phyloP scores from a whole-genome alignment of 2,329 filamentous ascomycete species.

The Sordariomycetes sp. region DNA sequence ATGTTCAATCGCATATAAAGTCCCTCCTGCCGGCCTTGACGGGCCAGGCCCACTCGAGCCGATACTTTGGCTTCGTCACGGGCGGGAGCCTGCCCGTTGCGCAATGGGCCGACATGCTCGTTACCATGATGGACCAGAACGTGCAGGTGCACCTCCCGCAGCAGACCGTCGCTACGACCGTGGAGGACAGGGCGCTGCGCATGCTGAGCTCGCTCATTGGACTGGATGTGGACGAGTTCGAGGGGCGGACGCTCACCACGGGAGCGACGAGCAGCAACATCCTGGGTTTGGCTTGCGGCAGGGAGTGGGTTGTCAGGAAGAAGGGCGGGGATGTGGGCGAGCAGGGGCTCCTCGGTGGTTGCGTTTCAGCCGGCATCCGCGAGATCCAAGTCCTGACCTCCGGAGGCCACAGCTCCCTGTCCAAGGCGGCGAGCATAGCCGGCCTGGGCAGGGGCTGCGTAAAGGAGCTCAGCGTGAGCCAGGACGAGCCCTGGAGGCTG shows the following conservation, averaged over 20 bases:
- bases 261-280: slow-evolving; percentile 72
- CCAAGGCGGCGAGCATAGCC: slow-evolving; percentile 74
- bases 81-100: slow-evolving; percentile 74
- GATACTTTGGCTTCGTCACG: slow-evolving; percentile 86
- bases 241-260: slow-evolving; percentile 43
- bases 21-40: slow-evolving; percentile 57
- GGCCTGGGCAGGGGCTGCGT: slow-evolving; percentile 67
- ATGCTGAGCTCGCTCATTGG: slow-evolving; percentile 61
- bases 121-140: slow-evolving; percentile 74
- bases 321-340: slow-evolving; percentile 48
- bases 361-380: slow-evolving; percentile 51
- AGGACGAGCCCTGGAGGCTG: slow-evolving; percentile 56
- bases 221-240: slow-evolving; percentile 49
- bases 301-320: slow-evolving; percentile 51
- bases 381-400: slow-evolving; percentile 73
- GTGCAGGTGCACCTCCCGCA: slow-evolving; percentile 71
- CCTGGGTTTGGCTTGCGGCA: slow-evolving; percentile 57
- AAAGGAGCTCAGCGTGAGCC: slow-evolving; percentile 43
- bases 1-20: slow-evolving; percentile 37
- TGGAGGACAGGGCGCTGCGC: slow-evolving; percentile 64
- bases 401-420: slow-evolving; percentile 72
- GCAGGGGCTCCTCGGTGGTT: slow-evolving; percentile 59
- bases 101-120: slow-evolving; percentile 75
- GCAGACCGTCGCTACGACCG: slow-evolving; percentile 65
- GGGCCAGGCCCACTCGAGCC: slow-evolving; percentile 50